Evolutionary conservation across 345 rosid genomes (phyloP).

Genomic region (Citrus maxima): DNA sequence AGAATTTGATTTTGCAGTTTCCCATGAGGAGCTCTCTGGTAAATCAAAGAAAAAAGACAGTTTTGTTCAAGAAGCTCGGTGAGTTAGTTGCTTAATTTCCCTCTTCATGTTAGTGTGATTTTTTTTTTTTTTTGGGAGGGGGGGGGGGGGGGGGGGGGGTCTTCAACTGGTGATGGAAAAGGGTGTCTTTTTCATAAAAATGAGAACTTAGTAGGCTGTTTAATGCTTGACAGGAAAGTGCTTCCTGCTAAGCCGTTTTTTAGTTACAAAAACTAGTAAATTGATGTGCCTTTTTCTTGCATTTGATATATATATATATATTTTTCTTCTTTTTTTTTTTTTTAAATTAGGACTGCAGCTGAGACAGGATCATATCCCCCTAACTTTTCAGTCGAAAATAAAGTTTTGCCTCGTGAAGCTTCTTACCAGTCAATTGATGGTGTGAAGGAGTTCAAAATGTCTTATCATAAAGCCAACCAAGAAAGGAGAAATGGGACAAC

Average conservation of each 20-base stretch:
- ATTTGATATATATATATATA: neutral
- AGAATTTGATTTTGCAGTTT: slow-evolving; percentile 43
- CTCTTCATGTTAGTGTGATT: neutral
- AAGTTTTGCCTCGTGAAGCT: slow-evolving; percentile 32
- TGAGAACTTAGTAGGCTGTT: neutral
- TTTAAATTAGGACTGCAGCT: slow-evolving; percentile 31
- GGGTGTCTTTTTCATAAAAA: neutral
- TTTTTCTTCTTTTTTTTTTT: too few species aligned
- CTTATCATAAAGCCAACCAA: slow-evolving; percentile 33
- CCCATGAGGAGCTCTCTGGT: slow-evolving; percentile 51
- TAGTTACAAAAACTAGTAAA: neutral
- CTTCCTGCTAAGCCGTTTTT: neutral
- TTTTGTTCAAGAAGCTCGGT: slow-evolving; percentile 29
- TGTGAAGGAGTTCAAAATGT: slow-evolving; percentile 52
- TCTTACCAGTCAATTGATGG: slow-evolving; percentile 33
- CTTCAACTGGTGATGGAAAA: neutral
- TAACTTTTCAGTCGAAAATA: slow-evolving; percentile 24
- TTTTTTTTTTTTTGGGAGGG: neutral
- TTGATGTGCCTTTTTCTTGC: neutral
- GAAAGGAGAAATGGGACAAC: slow-evolving; percentile 39
- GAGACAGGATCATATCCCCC: slow-evolving; percentile 25
- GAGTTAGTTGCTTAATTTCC: slow-evolving; percentile 1
- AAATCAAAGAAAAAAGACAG: slow-evolving; percentile 34
- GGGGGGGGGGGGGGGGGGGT: too few species aligned
- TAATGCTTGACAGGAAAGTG: neutral